Base-by-base conservation (phyloP, 139 green algal species). In the Pycnococcus provasolii region DNA sequence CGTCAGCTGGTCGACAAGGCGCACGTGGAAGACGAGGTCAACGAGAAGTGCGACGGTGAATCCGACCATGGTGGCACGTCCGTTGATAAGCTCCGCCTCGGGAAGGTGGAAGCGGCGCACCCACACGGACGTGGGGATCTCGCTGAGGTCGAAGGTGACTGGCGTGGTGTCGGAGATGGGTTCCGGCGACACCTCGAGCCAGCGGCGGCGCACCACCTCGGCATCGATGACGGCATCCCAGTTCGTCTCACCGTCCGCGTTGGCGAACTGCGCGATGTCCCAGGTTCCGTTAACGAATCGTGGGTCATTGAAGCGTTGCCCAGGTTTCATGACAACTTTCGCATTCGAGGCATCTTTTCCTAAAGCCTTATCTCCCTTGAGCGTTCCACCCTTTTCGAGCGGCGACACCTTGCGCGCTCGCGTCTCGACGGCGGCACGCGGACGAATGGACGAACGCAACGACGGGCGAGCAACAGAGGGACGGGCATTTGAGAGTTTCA, bases 71-170 rank as follows among this genome's bases (percentile, higher is more conserved):
- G 78, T 69, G 11, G 79, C 79, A 40, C 79, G 70, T 47, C 79
- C 79, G 66, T 85, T 85, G 46, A 81, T 57, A 65, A 73, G 75
- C 64, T 85, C 79, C 26, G 79, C 79, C 59, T 85, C 70, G n/a
- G 79, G 79, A 1, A 85, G 74, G 64, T 85, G 79, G 74, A 85
- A 85, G 46, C 79, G 79, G 11, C 48, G 68, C 37, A 84, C 67
- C 79, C 79, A 85, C 2, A 69, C 79, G 69, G 66, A 79, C 79
- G 69, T 82, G 45, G 79, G 79, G 58, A 85, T 54, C 4, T 67
- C 57, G 13, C 53, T 66, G 5, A 55, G 74, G 62, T 84, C 78
- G 53, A 85, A 85, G 58, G 61, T 7, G 15, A 83, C 77, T 13
- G 61, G 64, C 42, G 78, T 74, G 42, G 84, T 73, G 51, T 79